phyloP scores from a whole-genome alignment of 1,284 basidiomycete species.

The Clitocybe nebularis region DNA sequence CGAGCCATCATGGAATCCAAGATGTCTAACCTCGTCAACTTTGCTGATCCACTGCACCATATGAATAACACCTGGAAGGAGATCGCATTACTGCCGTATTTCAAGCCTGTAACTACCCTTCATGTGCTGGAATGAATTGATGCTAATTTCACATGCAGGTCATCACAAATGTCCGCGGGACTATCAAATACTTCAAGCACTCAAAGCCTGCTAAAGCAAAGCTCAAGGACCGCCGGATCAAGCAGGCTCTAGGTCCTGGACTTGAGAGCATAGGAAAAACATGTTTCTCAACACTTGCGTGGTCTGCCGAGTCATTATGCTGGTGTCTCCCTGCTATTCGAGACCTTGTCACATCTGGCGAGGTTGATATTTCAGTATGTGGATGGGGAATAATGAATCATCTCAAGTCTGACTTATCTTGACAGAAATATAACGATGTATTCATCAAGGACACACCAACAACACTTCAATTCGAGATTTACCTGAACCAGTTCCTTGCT shows the following conservation, averaged over 20 bases:
- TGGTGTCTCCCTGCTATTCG: slow-evolving; percentile 18
- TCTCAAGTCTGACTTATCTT: no score
- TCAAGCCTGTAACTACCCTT: slow-evolving; percentile 7
- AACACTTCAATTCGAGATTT: no score
- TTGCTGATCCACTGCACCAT: slow-evolving; percentile 29
- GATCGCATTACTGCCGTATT: slow-evolving; percentile 23
- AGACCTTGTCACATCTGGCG: not conserved
- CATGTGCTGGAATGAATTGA: no score
- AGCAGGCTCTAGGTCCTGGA: slow-evolving; percentile 17
- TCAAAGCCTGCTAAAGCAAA: slow-evolving; percentile 18
- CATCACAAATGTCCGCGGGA: slow-evolving; percentile 18
- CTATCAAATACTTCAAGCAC: slow-evolving; percentile 22
- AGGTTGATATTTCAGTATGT: not conserved
- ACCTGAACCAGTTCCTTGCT: slow-evolving; percentile 14
- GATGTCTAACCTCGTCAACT: slow-evolving; percentile 23
- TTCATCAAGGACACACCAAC: no score
- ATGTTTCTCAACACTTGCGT: slow-evolving; percentile 21
- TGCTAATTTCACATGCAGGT: not conserved
- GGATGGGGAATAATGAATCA: no score
- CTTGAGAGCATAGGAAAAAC: slow-evolving; percentile 28
- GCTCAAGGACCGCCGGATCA: slow-evolving; percentile 14
- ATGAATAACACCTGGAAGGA: slow-evolving; percentile 26
- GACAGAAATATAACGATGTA: no score
- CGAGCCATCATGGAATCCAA: slow-evolving; percentile 17
- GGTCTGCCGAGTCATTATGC: slow-evolving; percentile 16